Base-by-base conservation (phyloP, 176 grass and related monocot genomes). In the Bothriochloa decipiens region DNA sequence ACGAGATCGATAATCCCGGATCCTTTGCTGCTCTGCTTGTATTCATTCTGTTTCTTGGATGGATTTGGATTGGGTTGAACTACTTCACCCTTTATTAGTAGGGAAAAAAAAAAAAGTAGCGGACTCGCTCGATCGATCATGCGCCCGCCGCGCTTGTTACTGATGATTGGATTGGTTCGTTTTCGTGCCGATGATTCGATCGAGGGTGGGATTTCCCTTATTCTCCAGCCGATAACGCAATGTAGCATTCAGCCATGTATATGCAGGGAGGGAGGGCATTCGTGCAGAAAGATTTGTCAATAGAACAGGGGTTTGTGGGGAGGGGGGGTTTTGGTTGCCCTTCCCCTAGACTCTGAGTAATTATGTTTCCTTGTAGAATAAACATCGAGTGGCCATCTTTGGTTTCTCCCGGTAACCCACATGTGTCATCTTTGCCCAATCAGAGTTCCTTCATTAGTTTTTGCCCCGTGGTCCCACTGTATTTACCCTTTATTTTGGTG, bases 361-460 rank as follows among this genome's bases (percentile, higher is more conserved):
- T 12, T 22, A 61, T 47, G 0, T 16, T 66, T 32, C 5, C 25
- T 14, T 73, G 37, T 42, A 15, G 15, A 15, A 11, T 45, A 53
- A 42, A 11, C 11, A 46, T 42, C 37, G 5, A 43, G 16, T 62
- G 49, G 6, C 11, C 35, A 15, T 39, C 22, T 42, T 36, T 36
- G 35, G 13, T 78, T 42, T 27, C 20, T n/a, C 55, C 20, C 18
- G 10, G 2, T 36, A 36, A 1, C 68, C 7, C 3, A 3, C 15
- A 63, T 73, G 55, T 60, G 25, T 32, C 11, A 23, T 73, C 26
- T 29, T 79, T 45, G 58, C 45, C 67, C 66, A 67, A 67, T 66
- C 64, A 5, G 64, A 35, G 20, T 84, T 73, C 67, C 68, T 26
- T 66, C 81, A 68, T 88, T 65, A 35, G 73, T 50, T 79, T 79